Evolutionary conservation across 2,329 filamentous ascomycete genomes (phyloP), one percentile per base, ranked within the genome.

Genomic region (Aspergillus quadricinctus): DNA sequence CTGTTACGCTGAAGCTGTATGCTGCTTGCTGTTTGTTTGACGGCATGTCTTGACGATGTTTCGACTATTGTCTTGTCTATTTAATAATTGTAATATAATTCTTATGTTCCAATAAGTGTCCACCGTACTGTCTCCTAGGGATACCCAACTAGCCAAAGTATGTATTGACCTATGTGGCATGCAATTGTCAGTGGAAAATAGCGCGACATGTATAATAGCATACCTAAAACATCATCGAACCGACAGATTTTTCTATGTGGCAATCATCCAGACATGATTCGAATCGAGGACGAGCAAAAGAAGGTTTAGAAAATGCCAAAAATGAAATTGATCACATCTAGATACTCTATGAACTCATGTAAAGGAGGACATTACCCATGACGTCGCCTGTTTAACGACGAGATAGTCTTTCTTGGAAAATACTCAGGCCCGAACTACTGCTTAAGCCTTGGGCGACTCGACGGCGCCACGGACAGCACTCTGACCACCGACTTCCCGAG

Each of bases 401-500:
- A 46, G 25, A 48, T n/a, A 31, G 37, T 41, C n/a, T 37, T 31
- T 52, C 41, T 52, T 69, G 29, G n/a, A 31, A 31, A 23, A 17
- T n/a, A 54, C 10, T 31, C 9, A 40, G 28, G 28, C 21, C 10
- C 29, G 41, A n/a, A 50, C 46, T 21, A 55, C 72, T 50, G 66
- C 64, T 50, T 59, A 67, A n/a, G 66, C 57, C 56, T 69, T 64
- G 11, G 72, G 67, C 37, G 72, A 73, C 61, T 81, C 79, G 49
- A 84, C 70, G 53, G 69, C 73, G 49, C 89, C 90, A 65, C 91
- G 81, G 57, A 94, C 86, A 64, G 91, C 92, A 46, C 88, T 88
- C 80, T 96, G 93, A 58, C 85, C 89, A 61, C 93, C 92, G 50
- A 96, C 88, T 74, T 96, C 92, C 62, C 93, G 83, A 55, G 88